phyloP scores from a whole-genome alignment of 2,329 filamentous ascomycete species.

The Aspergillus unguis region DNA sequence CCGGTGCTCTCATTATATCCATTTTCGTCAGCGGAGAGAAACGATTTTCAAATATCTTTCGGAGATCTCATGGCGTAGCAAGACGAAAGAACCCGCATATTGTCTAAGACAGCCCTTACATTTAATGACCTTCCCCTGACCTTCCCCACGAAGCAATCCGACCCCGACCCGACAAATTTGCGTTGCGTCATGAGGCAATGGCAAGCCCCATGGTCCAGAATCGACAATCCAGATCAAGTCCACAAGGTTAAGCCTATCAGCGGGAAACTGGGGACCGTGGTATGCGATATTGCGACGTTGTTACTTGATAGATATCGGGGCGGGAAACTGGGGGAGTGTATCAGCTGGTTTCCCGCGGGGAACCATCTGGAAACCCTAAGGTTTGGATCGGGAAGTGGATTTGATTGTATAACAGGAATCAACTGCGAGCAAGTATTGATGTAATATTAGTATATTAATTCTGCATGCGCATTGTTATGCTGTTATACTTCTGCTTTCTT shows the following conservation, averaged over 20 bases:
- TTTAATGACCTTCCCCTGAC: neutral
- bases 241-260: conserved; percentile 34
- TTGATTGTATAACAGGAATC: conserved; percentile 32
- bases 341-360: conserved; percentile 33
- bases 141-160: neutral
- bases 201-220: conserved; percentile 4
- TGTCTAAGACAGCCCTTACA: neutral
- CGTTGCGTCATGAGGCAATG: conserved; percentile 25
- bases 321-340: conserved; percentile 26
- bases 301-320: conserved; percentile 22
- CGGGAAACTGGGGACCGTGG: conserved; percentile 22
- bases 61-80: no score
- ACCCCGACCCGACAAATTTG: neutral
- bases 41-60: neutral
- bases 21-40: neutral
- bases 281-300: conserved; percentile 22
- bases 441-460: conserved; percentile 28
- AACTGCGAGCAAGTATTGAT: conserved; percentile 7
- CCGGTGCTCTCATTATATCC: neutral
- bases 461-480: conserved; percentile 18
- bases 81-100: no score
- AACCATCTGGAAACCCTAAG: conserved; percentile 15
- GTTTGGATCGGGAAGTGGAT: conserved; percentile 20
- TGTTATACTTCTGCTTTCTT: conserved; percentile 5
- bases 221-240: conserved; percentile 19